phyloP scores from a whole-genome alignment of 768 basidiomycete species.

The Boletus tomentosulus region DNA sequence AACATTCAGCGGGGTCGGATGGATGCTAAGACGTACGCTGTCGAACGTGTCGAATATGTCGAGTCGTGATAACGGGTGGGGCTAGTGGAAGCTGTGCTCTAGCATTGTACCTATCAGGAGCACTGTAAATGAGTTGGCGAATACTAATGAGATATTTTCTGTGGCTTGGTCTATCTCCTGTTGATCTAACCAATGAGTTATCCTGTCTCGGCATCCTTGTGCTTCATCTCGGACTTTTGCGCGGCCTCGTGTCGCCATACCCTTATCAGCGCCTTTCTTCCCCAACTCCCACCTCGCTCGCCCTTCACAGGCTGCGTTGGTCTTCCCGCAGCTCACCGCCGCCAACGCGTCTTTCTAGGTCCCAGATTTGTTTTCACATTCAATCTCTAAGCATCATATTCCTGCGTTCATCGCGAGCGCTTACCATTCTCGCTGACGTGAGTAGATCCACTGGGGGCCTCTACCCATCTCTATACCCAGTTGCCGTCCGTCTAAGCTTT shows the following conservation, averaged over 20 bases:
- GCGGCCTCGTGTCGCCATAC: too few species aligned
- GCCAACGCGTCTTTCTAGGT: neutral
- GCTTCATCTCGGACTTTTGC: too few species aligned
- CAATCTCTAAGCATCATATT: neutral
- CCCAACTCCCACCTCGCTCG: neutral
- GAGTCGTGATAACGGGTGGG: neutral
- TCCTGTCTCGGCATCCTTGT: too few species aligned
- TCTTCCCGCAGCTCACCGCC: too few species aligned
- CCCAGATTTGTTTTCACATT: neutral
- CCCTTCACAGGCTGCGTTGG: neutral
- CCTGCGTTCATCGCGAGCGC: neutral
- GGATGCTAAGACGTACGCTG: constrained; percentile 21
- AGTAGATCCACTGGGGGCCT: neutral
- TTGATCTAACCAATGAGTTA: too few species aligned
- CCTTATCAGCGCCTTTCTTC: too few species aligned
- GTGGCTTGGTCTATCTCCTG: too few species aligned
- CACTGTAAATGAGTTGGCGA: too few species aligned
- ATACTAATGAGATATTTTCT: too few species aligned
- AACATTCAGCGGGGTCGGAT: constrained; percentile 51
- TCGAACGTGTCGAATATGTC: neutral
- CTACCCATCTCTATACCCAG: neutral
- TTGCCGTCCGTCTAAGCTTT: neutral
- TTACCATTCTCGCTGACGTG: neutral
- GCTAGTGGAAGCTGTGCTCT: too few species aligned
- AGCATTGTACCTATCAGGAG: neutral